These are phyloP conservation scores for Neoboletus brunneissimus DNA, from an alignment of 768 basidiomycete genomes.

Conservation along the genomic window DNA sequence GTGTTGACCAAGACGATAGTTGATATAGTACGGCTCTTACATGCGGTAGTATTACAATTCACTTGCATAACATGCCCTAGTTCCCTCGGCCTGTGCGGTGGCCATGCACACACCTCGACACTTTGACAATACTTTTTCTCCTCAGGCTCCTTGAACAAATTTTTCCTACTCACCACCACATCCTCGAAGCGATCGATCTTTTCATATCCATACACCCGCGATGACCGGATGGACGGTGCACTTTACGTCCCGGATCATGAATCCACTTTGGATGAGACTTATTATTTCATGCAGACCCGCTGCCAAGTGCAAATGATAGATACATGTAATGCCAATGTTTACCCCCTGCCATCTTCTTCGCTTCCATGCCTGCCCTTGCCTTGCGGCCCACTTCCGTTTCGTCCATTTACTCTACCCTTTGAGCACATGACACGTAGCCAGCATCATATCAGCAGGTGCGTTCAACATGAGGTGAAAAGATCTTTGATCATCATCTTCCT, in stretches of 20 bases:
- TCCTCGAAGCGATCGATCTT: slow-evolving; percentile 15
- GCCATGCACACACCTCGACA: slow-evolving; percentile 1
- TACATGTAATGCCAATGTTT: slow-evolving; percentile 16
- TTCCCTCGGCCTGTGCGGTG: neutral
- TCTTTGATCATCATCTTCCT: slow-evolving; percentile 28
- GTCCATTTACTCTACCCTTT: slow-evolving; percentile 21
- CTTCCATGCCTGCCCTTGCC: slow-evolving; percentile 25
- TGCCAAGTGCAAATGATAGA: slow-evolving; percentile 10
- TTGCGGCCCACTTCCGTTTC: slow-evolving; percentile 26
- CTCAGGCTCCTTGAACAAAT: slow-evolving; percentile 15
- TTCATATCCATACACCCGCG: slow-evolving; percentile 36
- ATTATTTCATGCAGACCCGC: slow-evolving; percentile 9
- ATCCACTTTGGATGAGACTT: slow-evolving; percentile 6
- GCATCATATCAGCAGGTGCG: slow-evolving; percentile 31
- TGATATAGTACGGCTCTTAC: slow-evolving; percentile 20
- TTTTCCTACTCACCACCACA: slow-evolving; percentile 16
- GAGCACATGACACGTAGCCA: slow-evolving; percentile 27
- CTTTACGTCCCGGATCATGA: slow-evolving; percentile 32
- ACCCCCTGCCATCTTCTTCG: slow-evolving; percentile 17
- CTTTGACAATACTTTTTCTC: neutral
- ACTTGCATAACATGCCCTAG: slow-evolving; percentile 14
- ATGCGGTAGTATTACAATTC: slow-evolving; percentile 10
- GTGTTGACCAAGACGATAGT: slow-evolving; percentile 1
- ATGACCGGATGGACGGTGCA: slow-evolving; percentile 24
- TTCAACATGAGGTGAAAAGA: slow-evolving; percentile 31